These are phyloP conservation scores for Penicillium verrucosum DNA, from an alignment of 2,329 filamentous ascomycete genomes.

Conservation along the genomic window DNA sequence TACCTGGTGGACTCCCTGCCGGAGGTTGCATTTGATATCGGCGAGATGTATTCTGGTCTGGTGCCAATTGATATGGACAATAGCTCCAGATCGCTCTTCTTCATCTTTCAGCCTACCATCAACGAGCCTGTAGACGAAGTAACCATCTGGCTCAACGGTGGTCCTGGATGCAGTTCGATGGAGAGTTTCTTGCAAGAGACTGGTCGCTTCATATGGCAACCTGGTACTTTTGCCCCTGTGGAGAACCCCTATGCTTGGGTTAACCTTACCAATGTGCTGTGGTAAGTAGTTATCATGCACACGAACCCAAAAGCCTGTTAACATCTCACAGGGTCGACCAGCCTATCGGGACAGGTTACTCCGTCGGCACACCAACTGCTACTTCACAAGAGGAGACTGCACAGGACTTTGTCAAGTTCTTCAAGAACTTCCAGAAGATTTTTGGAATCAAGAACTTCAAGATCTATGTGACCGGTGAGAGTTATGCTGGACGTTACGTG, in stretches of 20 bases:
- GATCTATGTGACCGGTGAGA: constrained; percentile 72
- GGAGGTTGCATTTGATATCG: constrained; percentile 66
- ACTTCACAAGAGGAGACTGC: constrained; percentile 66
- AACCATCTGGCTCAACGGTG: constrained; percentile 52
- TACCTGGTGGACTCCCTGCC: constrained; percentile 65
- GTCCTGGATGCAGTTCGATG: constrained; percentile 57
- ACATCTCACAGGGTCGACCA: constrained; percentile 29
- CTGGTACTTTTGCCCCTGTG: constrained; percentile 64
- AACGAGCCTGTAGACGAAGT: constrained; percentile 44
- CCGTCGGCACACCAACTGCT: constrained; percentile 62
- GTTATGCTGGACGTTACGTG: constrained; percentile 67
- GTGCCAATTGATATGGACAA: constrained; percentile 54
- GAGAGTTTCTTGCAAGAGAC: constrained; percentile 73
- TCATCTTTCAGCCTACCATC: constrained; percentile 49
- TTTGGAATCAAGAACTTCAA: constrained; percentile 67
- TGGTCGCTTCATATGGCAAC: constrained; percentile 68
- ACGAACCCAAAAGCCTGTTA: neutral
- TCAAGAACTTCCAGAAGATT: constrained; percentile 70
- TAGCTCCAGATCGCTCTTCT: constrained; percentile 46
- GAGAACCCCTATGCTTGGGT: constrained; percentile 71
- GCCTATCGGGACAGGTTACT: constrained; percentile 63
- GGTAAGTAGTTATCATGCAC: constrained; percentile 49
- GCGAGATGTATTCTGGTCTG: constrained; percentile 49
- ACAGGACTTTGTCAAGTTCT: constrained; percentile 71
- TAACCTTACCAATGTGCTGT: constrained; percentile 73